Evolutionary conservation across 495 filamentous ascomycete species (phyloP).

Genomic region (Thozetella sp.): DNA sequence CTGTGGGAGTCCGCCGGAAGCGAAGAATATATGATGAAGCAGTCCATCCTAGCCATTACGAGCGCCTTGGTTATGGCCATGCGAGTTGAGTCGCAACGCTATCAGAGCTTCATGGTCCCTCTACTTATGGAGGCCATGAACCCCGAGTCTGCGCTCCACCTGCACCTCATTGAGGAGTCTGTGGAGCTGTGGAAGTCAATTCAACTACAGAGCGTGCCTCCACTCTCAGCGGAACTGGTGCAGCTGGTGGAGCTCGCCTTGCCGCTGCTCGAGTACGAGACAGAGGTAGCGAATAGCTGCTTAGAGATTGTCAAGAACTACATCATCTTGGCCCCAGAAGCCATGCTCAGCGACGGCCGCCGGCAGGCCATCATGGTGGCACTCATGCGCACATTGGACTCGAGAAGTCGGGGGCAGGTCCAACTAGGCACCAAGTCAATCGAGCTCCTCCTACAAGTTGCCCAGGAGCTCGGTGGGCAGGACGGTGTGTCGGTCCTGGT

Average conservation of each 20-base stretch:
- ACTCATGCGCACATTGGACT: slow-evolving; percentile 60
- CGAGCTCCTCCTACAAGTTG: slow-evolving; percentile 70
- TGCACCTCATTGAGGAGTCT: slow-evolving; percentile 90
- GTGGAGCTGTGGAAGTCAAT: slow-evolving; percentile 85
- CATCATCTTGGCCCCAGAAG: slow-evolving; percentile 73
- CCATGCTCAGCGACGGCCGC: slow-evolving; percentile 68
- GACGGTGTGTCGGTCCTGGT: slow-evolving; percentile 66
- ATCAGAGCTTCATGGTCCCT: slow-evolving; percentile 74
- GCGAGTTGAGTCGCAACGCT: slow-evolving; percentile 69
- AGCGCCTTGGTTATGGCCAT: slow-evolving; percentile 78
- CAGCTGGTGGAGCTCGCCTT: slow-evolving; percentile 68
- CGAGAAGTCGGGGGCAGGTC: slow-evolving; percentile 65
- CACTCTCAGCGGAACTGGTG: slow-evolving; percentile 66
- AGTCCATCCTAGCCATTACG: slow-evolving; percentile 83
- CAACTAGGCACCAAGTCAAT: slow-evolving; percentile 66
- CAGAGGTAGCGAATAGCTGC: slow-evolving; percentile 48
- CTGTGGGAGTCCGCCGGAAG: slow-evolving; percentile 83
- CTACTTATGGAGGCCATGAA: slow-evolving; percentile 78
- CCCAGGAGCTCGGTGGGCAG: slow-evolving; percentile 67
- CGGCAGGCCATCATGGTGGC: slow-evolving; percentile 57
- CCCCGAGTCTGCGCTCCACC: slow-evolving; percentile 72
- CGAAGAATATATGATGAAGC: slow-evolving; percentile 84
- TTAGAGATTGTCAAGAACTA: slow-evolving; percentile 75
- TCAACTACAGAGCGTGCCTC: slow-evolving; percentile 68
- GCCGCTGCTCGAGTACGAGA: slow-evolving; percentile 70